A percentile compares a stretch with the other conserved stretches of the same genome.
phyloP scores from a whole-genome alignment of 2,329 filamentous ascomycete species.

The Aspergillus sp. region DNA sequence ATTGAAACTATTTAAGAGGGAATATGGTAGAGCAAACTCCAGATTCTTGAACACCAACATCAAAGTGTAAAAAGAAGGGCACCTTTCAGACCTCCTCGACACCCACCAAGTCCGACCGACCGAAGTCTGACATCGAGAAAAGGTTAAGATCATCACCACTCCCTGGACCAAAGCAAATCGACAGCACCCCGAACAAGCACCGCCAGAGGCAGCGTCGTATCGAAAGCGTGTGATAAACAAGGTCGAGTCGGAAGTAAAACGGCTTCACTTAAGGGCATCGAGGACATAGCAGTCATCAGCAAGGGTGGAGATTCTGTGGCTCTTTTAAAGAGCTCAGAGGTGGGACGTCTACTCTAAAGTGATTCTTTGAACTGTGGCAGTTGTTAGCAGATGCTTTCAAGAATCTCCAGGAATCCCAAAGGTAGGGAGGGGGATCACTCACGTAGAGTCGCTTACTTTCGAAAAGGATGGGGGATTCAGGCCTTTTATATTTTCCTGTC shows the following conservation, averaged over 20 bases:
- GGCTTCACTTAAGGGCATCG: constrained; percentile 83
- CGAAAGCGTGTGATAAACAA: constrained; percentile 7
- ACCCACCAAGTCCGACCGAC: constrained; percentile 74
- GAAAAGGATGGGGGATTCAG: constrained; percentile 14
- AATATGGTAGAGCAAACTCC: too few species aligned
- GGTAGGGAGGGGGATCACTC: constrained; percentile 24
- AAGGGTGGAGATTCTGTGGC: constrained; percentile 90
- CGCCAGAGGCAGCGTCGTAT: constrained; percentile 16
- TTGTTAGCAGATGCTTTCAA: constrained; percentile 14
- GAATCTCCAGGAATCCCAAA: constrained; percentile 3
- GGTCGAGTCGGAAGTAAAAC: constrained; percentile 48
- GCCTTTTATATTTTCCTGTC: constrained; percentile 22
- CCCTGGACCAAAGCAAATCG: constrained; percentile 61
- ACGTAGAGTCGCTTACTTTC: constrained; percentile 43
- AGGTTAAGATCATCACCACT: constrained; percentile 95
- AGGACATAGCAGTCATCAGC: constrained; percentile 86
- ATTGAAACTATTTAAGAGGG: too few species aligned
- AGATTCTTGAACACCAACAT: constrained; percentile 6
- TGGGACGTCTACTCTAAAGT: constrained; percentile 95
- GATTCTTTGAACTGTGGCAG: constrained; percentile 63
- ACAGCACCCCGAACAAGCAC: constrained; percentile 31
- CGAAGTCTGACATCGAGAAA: constrained; percentile 65
- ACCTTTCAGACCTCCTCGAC: constrained; percentile 88
- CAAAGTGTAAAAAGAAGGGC: constrained; percentile 50
- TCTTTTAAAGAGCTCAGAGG: constrained; percentile 88